Percentiles rank a stretch among this genome's conserved stretches.
phyloP scores from a whole-genome alignment of 352 stramenopile species.

The Phytopythium delawarense region DNA sequence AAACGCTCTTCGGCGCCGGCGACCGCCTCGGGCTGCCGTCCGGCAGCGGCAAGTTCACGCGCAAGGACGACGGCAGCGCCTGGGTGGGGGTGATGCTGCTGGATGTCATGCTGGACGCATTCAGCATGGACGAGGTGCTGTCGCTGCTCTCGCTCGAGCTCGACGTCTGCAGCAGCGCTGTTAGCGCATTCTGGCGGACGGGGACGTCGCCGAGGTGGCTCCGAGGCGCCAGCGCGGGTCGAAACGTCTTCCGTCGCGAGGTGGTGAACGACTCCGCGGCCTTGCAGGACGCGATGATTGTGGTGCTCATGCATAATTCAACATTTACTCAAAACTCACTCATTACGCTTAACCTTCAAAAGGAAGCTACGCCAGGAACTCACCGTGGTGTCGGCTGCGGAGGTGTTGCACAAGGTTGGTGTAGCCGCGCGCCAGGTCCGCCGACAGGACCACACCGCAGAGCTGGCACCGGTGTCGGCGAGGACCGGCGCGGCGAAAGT shows the following conservation, averaged over 20 bases:
- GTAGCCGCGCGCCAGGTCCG: too few species aligned
- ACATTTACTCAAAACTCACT: too few species aligned
- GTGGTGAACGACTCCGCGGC: constrained; percentile 15
- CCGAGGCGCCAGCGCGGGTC: constrained; percentile 12
- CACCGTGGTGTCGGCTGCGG: too few species aligned
- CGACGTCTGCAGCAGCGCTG: constrained; percentile 14
- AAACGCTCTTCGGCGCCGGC: constrained; percentile 24
- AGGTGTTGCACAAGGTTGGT: too few species aligned
- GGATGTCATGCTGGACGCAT: constrained; percentile 22
- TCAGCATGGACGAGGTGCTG: constrained; percentile 16
- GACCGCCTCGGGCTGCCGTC: constrained; percentile 28
- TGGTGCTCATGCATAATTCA: constrained; percentile 33
- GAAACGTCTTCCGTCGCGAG: constrained; percentile 18
- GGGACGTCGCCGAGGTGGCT: not conserved
- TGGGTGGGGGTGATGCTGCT: constrained; percentile 35
- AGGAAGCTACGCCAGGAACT: too few species aligned
- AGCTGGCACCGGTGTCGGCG: too few species aligned
- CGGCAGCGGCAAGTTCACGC: constrained; percentile 24
- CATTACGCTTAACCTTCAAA: too few species aligned
- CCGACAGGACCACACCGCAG: too few species aligned
- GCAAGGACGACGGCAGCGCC: constrained; percentile 39
- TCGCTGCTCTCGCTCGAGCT: constrained; percentile 18
- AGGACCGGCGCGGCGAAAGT: too few species aligned
- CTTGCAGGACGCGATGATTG: constrained; percentile 32
- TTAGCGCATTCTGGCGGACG: constrained; percentile 2